Evolutionary conservation across 805 yeast genomes (phyloP).

Genomic region (Wickerhamomyces bisporus): DNA sequence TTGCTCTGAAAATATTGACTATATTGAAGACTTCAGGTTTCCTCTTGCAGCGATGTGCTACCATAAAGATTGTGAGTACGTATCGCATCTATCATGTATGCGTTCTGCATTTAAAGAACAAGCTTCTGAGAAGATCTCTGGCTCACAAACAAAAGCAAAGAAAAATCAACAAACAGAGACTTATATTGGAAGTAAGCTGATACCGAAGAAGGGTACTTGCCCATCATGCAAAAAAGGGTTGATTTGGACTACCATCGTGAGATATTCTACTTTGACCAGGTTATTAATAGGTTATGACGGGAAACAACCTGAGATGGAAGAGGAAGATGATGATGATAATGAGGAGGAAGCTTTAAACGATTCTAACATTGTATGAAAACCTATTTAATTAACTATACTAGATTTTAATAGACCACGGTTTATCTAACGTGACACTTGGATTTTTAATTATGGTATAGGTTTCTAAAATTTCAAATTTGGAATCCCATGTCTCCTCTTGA

Average conservation of each 20-base stretch:
- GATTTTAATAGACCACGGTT: conserved; percentile 43
- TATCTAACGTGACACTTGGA: conserved; percentile 42
- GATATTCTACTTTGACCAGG: conserved; percentile 20
- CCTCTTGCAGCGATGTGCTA: conserved; percentile 34
- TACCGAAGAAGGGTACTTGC: conserved; percentile 27
- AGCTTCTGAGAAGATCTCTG: not conserved
- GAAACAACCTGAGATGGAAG: conserved; percentile 4
- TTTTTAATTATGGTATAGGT: conserved; percentile 35
- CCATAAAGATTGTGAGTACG: conserved; percentile 25
- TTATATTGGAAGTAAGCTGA: conserved; percentile 10
- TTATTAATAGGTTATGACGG: conserved; percentile 7
- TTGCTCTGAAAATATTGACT: conserved; percentile 30
- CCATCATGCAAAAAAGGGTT: conserved; percentile 22
- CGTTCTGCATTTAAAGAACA: conserved; percentile 19
- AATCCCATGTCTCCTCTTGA: conserved; percentile 36
- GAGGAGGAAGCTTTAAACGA: conserved; percentile 3
- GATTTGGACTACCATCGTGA: conserved; percentile 26
- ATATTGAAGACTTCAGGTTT: conserved; percentile 26
- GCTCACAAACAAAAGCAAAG: too few relatives aligned
- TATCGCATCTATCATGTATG: conserved; percentile 37
- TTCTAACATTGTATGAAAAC: not conserved
- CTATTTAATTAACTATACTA: conserved; percentile 2
- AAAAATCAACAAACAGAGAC: too few relatives aligned
- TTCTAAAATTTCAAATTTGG: conserved; percentile 21
- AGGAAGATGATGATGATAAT: conserved; percentile 13